Conservation (phyloP, 83 land plant genomes). For the Picea mariana region DNA sequence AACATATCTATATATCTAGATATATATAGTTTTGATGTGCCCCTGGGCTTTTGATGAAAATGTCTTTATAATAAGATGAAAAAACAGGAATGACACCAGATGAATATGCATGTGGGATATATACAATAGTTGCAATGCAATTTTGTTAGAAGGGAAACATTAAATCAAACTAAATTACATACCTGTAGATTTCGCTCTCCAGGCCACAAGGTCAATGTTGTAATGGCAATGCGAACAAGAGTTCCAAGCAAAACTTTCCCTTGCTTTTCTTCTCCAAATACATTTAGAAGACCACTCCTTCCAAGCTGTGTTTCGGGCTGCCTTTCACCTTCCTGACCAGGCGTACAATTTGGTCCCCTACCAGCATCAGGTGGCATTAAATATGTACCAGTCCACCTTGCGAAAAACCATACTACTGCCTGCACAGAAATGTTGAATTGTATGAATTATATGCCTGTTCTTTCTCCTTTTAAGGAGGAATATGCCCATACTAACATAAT, state of each 20-base stretch:
- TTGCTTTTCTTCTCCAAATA: conserved; percentile 72
- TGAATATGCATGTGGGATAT: too few species aligned
- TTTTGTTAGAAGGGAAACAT: not conserved
- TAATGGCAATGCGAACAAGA: conserved; percentile 66
- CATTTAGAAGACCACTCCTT: conserved; percentile 40
- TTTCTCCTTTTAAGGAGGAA: too few species aligned
- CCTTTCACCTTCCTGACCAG: conserved; percentile 30
- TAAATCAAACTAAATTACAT: conserved; percentile 11
- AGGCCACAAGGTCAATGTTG: conserved; percentile 72
- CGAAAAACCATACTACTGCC: conserved; percentile 98
- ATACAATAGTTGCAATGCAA: not conserved
- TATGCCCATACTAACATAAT: too few species aligned
- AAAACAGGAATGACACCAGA: not conserved
- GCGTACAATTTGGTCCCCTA: conserved; percentile 36
- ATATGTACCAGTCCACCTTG: conserved; percentile 92
- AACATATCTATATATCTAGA: not conserved
- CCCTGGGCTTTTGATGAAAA: not conserved
- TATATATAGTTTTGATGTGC: not conserved
- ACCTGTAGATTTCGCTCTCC: conserved; percentile 92
- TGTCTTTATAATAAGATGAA: not conserved
- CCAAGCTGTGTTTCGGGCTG: conserved; percentile 23
- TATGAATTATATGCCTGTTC: not conserved
- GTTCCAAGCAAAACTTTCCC: conserved; percentile 72
- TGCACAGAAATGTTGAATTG: conserved; percentile 28
- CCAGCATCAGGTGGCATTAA: conserved; percentile 71